These are phyloP conservation scores for Kuraishia piskuri DNA, from an alignment of 805 yeast genomes.

Conservation along the genomic window DNA sequence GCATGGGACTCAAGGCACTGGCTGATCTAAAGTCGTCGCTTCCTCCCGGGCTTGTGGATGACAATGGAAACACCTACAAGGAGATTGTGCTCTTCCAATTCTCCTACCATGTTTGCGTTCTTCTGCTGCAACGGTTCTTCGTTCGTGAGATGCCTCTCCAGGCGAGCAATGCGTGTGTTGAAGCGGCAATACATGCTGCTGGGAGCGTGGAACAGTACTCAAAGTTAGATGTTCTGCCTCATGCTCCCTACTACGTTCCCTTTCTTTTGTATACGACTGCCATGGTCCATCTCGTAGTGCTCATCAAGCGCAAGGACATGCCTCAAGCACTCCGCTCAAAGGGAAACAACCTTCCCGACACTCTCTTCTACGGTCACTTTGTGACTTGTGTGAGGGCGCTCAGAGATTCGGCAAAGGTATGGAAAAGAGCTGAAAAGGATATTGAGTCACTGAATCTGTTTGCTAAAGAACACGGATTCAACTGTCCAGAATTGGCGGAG, in stretches of 20 bases:
- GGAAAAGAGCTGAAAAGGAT: conserved; percentile 8
- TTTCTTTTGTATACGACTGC: conserved; percentile 5
- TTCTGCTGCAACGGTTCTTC: conserved; percentile 15
- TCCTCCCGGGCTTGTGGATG: conserved; percentile 10
- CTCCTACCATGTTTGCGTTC: conserved; percentile 13
- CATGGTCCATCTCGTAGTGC: conserved; percentile 3
- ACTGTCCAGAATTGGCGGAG: background rate
- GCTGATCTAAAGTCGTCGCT: conserved; percentile 15
- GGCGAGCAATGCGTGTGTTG: conserved; percentile 11
- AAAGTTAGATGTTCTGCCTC: background rate
- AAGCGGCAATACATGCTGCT: conserved; percentile 12
- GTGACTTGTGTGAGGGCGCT: conserved; percentile 8
- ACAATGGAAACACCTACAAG: conserved; percentile 2
- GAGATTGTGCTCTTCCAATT: conserved; percentile 15
- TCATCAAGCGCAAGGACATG: conserved; percentile 1
- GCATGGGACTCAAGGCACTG: conserved; percentile 16
- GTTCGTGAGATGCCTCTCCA: conserved; percentile 7
- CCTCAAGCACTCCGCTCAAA: no score
- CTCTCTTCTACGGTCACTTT: conserved; percentile 2
- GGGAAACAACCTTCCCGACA: background rate
- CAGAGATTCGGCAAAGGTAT: conserved; percentile 3
- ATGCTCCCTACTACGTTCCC: conserved; percentile 10
- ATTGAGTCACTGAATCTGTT: conserved; percentile 3
- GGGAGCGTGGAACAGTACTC: conserved; percentile 1
- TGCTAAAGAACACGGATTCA: conserved; percentile 4